A percentile compares a stretch with the other conserved stretches of the same genome.
Conservation (phyloP, 257 asterid species). For the Datura wrightii region DNA sequence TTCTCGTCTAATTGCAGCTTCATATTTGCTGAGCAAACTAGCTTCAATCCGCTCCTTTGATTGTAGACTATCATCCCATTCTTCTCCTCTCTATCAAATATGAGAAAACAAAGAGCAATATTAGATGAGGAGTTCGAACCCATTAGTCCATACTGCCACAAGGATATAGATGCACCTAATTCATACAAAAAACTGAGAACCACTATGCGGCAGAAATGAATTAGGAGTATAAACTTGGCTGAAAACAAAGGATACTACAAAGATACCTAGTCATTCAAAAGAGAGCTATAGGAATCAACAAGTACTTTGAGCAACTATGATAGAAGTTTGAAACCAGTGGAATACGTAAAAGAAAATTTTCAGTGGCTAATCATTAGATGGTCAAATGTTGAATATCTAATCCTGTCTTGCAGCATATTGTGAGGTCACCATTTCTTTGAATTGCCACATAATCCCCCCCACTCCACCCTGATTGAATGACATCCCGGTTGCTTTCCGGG, state of each 20-base stretch:
- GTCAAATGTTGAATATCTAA: background rate
- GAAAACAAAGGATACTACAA: background rate
- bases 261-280: background rate
- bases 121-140: background rate
- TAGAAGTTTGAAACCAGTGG: too few relatives aligned
- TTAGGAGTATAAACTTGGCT: background rate
- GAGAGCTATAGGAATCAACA: background rate
- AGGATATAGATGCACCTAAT: background rate
- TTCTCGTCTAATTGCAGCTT: slow-evolving; percentile 93
- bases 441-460: background rate
- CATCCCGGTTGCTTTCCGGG: background rate
- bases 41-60: slow-evolving; percentile 85
- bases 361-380: background rate
- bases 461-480: background rate
- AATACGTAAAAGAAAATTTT: too few relatives aligned
- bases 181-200: background rate
- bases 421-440: background rate
- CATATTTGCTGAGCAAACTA: slow-evolving; percentile 74
- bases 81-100: slow-evolving; percentile 80
- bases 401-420: background rate
- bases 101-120: background rate
- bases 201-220: background rate
- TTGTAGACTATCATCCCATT: slow-evolving; percentile 85
- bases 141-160: background rate
- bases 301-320: background rate